Conservation (phyloP, 768 basidiomycete species). For the Dentipellis fragilis region DNA sequence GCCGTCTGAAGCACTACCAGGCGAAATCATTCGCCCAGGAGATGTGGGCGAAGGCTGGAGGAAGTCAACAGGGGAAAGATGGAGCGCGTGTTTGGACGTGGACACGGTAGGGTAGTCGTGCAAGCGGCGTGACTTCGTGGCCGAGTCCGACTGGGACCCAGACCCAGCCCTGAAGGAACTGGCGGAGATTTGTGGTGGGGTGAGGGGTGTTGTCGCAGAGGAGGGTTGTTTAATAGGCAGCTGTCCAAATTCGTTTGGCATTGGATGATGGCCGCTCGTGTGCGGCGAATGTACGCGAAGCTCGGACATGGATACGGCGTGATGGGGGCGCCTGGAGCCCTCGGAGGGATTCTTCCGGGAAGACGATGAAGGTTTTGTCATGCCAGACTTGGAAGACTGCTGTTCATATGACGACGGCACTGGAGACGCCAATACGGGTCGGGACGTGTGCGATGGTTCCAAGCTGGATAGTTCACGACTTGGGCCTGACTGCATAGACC, state of each 20-base stretch:
- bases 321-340: not conserved
- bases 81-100: not conserved
- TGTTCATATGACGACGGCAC: not conserved
- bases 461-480: not conserved
- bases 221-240: not conserved
- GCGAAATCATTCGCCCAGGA: not conserved
- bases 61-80: not conserved
- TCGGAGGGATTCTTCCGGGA: not conserved
- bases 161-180: not conserved
- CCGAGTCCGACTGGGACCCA: not conserved
- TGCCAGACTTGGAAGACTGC: not conserved
- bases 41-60: conserved; percentile 8
- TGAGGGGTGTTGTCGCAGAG: not conserved
- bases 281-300: not conserved
- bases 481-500: not conserved
- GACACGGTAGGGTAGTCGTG: not conserved
- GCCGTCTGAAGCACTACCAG: conserved; percentile 11
- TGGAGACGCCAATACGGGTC: not conserved
- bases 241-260: not conserved
- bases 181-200: not conserved
- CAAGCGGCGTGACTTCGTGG: not conserved
- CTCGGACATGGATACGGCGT: not conserved
- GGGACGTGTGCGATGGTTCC: not conserved
- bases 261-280: not conserved
- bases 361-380: not conserved